These are phyloP conservation scores for Neofusicoccum ribis DNA, from an alignment of 2,329 filamentous ascomycete species.

Conservation along the genomic window DNA sequence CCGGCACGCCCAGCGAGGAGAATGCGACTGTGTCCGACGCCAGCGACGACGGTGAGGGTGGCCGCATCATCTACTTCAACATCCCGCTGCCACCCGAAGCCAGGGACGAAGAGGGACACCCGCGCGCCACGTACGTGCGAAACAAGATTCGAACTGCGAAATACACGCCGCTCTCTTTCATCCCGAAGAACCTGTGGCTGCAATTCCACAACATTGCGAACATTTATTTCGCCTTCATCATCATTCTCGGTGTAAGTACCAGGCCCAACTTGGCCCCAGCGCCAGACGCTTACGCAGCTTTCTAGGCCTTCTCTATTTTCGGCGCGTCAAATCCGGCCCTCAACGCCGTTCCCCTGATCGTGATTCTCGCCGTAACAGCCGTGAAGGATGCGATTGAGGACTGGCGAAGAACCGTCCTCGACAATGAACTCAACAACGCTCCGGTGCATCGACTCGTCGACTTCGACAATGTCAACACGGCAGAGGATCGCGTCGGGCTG, in stretches of 20 bases:
- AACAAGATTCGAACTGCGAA: slow-evolving; percentile 99
- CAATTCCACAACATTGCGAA: slow-evolving; percentile 99
- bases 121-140: slow-evolving; percentile 68
- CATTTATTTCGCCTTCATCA: slow-evolving; percentile 95
- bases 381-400: slow-evolving; percentile 97
- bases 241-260: slow-evolving; percentile 83
- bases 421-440: slow-evolving; percentile 94
- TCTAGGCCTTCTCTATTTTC: slow-evolving; percentile 95
- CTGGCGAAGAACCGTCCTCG: slow-evolving; percentile 84
- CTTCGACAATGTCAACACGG: slow-evolving; percentile 91
- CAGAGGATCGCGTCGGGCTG: slow-evolving; percentile 77
- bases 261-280: neutral
- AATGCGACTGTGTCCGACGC: slow-evolving; percentile 36
- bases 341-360: slow-evolving; percentile 86
- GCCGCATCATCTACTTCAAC: slow-evolving; percentile 79
- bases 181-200: slow-evolving; percentile 95
- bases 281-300: slow-evolving; percentile 22
- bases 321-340: slow-evolving; percentile 87
- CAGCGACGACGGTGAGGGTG: slow-evolving; percentile 28
- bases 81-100: slow-evolving; percentile 71
- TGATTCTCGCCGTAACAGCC: slow-evolving; percentile 84
- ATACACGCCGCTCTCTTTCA: slow-evolving; percentile 91
- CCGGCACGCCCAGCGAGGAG: slow-evolving; percentile 27
- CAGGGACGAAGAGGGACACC: slow-evolving; percentile 78
- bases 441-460: slow-evolving; percentile 85